Base-by-base conservation (phyloP, 2,329 filamentous ascomycete genomes). In the Lecanicillium sp. region DNA sequence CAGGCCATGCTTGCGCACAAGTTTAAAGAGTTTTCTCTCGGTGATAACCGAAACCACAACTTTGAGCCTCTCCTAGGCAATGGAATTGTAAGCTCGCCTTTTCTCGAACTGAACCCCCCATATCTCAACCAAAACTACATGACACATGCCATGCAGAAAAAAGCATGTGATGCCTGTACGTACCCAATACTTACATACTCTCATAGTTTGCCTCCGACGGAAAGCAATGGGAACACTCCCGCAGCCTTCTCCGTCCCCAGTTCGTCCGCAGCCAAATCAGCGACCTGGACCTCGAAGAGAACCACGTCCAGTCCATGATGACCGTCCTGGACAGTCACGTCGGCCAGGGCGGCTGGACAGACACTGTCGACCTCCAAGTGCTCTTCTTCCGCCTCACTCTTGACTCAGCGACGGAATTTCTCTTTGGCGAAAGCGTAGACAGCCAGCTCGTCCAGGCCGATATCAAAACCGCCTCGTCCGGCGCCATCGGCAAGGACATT, bases 361-460 rank as follows among this genome's bases (percentile, higher is more conserved):
- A 43, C 3, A 43, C 48, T 2, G 54, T 70, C 11, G 67, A 74
- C 44, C 52, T 73, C 4, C 62, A 64, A 44, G 59, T 59, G 1
- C 52, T 72, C 9, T 65, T 73, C 48, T 72, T 71, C 55, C 59
- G 61, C 31, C 55, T 70, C 28, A 70, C 70, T 3, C 55, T 73
- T 11, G 68, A 73, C 43, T 62, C 63, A 0, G 59, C 67, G 1
- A 70, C 68, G 7, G 62, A 68, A 29, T 78, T 84, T 47, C 63
- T 85, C 14, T 81, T 83, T 43, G 80, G 80, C 9, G 65, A 77
- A 47, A 73, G 69, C 4, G 55, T 58, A 9, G 54, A 63, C 47
- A 60, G 56, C 9, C 56, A 71, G 51, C 41, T 43, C 29, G 25
- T 32, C 32, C 32, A 22, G 5, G 22, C 33, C 41, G 28, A 40